These are phyloP conservation scores for Madurella fahalii DNA, from an alignment of 2,329 filamentous ascomycete genomes.

Conservation along the genomic window DNA sequence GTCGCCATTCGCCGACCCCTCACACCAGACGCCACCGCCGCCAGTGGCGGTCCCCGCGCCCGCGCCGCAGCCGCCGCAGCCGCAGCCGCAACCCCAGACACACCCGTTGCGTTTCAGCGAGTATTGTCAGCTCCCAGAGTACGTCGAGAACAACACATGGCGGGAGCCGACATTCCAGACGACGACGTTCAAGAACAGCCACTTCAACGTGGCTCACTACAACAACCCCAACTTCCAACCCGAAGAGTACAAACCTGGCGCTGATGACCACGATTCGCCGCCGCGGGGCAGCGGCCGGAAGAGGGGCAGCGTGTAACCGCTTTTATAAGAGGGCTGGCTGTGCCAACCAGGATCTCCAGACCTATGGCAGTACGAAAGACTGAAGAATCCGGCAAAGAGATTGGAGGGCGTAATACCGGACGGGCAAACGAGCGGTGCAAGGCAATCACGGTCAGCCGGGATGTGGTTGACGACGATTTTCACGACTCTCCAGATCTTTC, in stretches of 20 bases:
- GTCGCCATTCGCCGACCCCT: constrained; percentile 31
- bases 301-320: constrained; percentile 22
- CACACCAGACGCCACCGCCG: constrained; percentile 17
- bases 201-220: constrained; percentile 64
- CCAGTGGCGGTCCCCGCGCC: constrained; percentile 19
- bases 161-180: constrained; percentile 50
- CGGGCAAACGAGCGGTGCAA: background rate
- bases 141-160: constrained; percentile 35
- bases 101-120: constrained; percentile 51
- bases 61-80: constrained; percentile 29
- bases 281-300: constrained; percentile 20
- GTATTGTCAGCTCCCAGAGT: constrained; percentile 43
- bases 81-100: constrained; percentile 21
- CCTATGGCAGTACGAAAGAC: background rate
- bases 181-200: constrained; percentile 61
- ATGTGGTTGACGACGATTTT: background rate
- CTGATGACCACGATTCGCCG: constrained; percentile 33
- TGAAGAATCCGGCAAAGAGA: background rate
- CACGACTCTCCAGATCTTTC: background rate
- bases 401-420: constrained; percentile 9
- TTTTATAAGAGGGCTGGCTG: constrained; percentile 17
- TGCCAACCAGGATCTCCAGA: constrained; percentile 13
- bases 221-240: constrained; percentile 61
- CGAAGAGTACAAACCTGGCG: constrained; percentile 45
- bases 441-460: background rate